A percentile compares a stretch with the other conserved stretches of the same genome.
Conservation (phyloP, 2,329 filamentous ascomycete genomes). For the Hypoxylon sp. region DNA sequence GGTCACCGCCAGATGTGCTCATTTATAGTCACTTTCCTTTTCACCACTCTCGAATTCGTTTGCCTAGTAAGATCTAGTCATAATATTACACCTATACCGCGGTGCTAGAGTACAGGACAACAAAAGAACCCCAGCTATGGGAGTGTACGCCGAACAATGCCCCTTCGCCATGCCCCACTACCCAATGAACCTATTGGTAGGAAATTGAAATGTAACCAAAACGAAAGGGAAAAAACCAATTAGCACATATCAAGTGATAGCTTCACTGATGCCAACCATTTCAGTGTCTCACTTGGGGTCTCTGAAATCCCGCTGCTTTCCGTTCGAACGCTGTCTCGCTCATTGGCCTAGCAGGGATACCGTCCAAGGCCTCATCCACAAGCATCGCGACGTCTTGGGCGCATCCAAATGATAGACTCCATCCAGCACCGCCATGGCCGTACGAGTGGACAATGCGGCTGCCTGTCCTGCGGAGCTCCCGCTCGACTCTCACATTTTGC, state of each 20-base stretch:
- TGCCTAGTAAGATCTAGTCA: constrained; percentile 22
- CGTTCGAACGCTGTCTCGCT: constrained; percentile 44
- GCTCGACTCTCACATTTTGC: constrained; percentile 58
- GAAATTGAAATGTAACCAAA: background rate
- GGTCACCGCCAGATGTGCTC: constrained; percentile 36
- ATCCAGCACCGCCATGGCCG: constrained; percentile 60
- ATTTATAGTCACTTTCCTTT: constrained; percentile 1
- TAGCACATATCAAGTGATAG: constrained; percentile 10
- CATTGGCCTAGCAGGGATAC: constrained; percentile 50
- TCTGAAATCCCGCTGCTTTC: constrained; percentile 42
- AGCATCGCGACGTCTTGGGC: constrained; percentile 54
- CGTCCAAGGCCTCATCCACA: constrained; percentile 53
- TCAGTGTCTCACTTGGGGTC: constrained; percentile 16
- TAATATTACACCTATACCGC: constrained; percentile 17
- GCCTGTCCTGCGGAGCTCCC: constrained; percentile 53
- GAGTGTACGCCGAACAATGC: constrained; percentile 21
- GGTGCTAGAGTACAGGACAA: background rate
- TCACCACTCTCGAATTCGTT: constrained; percentile 4
- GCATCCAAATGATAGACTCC: constrained; percentile 58
- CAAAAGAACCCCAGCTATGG: constrained; percentile 16
- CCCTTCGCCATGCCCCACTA: constrained; percentile 16
- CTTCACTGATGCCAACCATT: background rate
- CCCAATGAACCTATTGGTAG: background rate
- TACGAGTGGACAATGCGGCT: constrained; percentile 59
- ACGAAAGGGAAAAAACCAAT: constrained; percentile 5